phyloP scores from a whole-genome alignment of 257 asterid genomes.

The Cordia subcordata region DNA sequence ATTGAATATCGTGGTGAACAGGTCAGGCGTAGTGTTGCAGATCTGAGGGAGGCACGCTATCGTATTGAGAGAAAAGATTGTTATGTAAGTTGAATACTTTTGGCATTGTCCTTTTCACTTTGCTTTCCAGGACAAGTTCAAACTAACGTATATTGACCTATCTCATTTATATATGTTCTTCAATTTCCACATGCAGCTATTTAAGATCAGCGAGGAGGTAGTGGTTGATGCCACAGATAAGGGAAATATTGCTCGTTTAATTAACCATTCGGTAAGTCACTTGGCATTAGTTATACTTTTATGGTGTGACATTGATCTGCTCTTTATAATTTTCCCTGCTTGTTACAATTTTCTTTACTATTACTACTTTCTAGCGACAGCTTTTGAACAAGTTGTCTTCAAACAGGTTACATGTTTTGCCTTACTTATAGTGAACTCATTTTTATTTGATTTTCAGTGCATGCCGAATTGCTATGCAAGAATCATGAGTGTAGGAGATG shows the following conservation, averaged over 20 bases:
- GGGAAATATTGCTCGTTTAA: slow-evolving; percentile 94
- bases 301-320: no score
- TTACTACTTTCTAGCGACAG: no score
- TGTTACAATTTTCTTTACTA: no score
- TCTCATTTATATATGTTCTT: not conserved
- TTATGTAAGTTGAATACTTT: slow-evolving; percentile 49
- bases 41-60: slow-evolving; percentile 88
- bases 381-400: not conserved
- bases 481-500: slow-evolving; percentile 95
- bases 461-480: slow-evolving; percentile 99
- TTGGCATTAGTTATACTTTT: no score
- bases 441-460: slow-evolving; percentile 44
- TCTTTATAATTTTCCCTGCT: no score
- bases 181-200: slow-evolving; percentile 51
- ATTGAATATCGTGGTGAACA: slow-evolving; percentile 99
- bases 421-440: not conserved
- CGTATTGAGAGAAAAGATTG: slow-evolving; percentile 87
- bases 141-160: not conserved
- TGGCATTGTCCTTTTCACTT: not conserved
- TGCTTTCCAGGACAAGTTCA: not conserved
- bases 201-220: slow-evolving; percentile 95
- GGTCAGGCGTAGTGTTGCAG: slow-evolving; percentile 93
- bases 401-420: not conserved
- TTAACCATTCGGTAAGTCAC: slow-evolving; percentile 84
- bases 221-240: slow-evolving; percentile 98